Percentiles rank a stretch among this genome's conserved stretches.
Conservation (phyloP, 2,329 filamentous ascomycete genomes). For the Helotiales sp. region DNA sequence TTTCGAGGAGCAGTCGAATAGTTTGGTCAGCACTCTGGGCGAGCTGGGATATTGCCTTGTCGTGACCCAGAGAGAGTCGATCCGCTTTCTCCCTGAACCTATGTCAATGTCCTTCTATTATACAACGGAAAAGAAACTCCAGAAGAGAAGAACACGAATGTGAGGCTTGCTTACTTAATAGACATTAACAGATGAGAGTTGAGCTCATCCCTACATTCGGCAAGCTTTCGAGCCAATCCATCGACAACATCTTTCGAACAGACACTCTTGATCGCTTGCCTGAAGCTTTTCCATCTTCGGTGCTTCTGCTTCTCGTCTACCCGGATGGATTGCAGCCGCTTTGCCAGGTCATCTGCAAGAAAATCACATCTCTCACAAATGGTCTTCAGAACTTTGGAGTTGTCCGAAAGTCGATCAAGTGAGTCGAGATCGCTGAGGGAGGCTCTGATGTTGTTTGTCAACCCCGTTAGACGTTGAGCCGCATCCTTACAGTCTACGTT, state of each 20-base stretch:
- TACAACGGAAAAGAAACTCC: too few relatives aligned
- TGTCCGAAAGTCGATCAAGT: background rate
- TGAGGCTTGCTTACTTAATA: slow-evolving; percentile 1
- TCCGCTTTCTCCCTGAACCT: background rate
- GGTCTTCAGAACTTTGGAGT: background rate
- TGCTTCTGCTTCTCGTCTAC: slow-evolving; percentile 3
- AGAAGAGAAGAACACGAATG: too few relatives aligned
- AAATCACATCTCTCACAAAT: background rate
- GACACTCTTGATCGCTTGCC: slow-evolving; percentile 21
- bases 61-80: background rate
- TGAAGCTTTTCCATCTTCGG: slow-evolving; percentile 25
- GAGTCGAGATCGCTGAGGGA: background rate
- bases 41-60: background rate
- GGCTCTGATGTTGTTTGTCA: background rate
- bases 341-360: slow-evolving; percentile 5
- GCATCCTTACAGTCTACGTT: slow-evolving; percentile 1
- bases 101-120: too few relatives aligned
- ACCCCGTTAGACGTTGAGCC: background rate
- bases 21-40: background rate
- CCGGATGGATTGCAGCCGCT: slow-evolving; percentile 4
- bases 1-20: background rate
- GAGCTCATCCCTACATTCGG: background rate
- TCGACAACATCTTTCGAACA: slow-evolving; percentile 19
- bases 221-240: slow-evolving; percentile 6
- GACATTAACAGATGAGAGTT: slow-evolving; percentile 1